phyloP scores from a whole-genome alignment of 108 stramenopile genomes.

The Pseudonitzschia pungens region DNA sequence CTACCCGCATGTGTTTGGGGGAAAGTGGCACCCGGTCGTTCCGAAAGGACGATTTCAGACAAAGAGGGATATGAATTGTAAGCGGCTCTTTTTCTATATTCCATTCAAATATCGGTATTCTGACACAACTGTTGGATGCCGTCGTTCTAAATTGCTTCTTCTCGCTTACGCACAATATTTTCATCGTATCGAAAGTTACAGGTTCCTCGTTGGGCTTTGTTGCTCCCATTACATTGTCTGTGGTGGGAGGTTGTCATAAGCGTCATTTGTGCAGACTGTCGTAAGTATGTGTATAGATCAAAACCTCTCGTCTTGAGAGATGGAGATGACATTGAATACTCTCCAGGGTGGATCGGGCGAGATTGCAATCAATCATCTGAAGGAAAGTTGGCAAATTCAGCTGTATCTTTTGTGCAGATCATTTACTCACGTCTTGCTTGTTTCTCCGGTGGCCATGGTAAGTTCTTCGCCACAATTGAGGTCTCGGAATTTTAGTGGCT shows the following conservation, averaged over 20 bases:
- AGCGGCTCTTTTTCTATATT: background rate
- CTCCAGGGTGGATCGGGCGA: background rate
- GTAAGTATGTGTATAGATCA: background rate
- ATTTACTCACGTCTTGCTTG: background rate
- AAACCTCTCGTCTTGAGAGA: background rate
- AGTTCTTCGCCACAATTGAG: background rate
- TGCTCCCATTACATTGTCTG: background rate
- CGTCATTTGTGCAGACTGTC: too few relatives aligned
- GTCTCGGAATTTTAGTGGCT: background rate
- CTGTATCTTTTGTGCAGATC: background rate
- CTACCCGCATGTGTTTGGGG: background rate
- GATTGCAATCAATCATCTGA: background rate
- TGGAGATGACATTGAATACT: too few relatives aligned
- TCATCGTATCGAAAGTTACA: background rate
- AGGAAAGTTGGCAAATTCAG: background rate
- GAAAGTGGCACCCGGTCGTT: background rate
- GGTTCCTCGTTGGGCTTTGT: background rate
- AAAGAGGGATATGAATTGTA: background rate
- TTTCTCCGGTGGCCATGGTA: background rate
- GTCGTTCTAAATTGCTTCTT: too few relatives aligned
- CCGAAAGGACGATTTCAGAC: background rate
- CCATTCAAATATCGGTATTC: background rate
- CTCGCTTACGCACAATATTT: background rate
- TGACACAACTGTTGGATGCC: background rate
- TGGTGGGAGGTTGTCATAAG: background rate